Conservation (phyloP, 352 stramenopile species). For the Thraustochytrium sp. region DNA sequence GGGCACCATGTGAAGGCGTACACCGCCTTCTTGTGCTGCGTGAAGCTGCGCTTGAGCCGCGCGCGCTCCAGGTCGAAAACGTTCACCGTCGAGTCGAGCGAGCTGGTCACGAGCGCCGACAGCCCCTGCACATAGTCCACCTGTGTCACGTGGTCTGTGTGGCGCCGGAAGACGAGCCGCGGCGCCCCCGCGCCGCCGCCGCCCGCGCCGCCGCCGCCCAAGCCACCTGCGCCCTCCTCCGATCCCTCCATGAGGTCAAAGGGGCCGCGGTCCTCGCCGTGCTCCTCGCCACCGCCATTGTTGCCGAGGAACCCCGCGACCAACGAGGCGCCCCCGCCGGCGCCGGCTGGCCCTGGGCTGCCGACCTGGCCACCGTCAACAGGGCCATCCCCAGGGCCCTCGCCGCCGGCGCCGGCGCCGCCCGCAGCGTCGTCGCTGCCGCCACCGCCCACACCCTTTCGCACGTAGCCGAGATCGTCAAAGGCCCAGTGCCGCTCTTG, state of each 20-base stretch:
- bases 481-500: background rate
- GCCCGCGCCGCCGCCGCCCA: background rate
- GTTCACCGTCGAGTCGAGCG: slow-evolving; percentile 60
- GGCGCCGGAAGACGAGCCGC: background rate
- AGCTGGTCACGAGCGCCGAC: slow-evolving; percentile 66
- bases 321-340: too few relatives aligned
- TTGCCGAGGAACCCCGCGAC: too few relatives aligned
- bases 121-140: slow-evolving; percentile 75
- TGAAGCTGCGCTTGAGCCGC: slow-evolving; percentile 72
- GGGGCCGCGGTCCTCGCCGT: background rate
- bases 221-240: background rate
- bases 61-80: slow-evolving; percentile 70
- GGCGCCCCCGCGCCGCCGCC: background rate
- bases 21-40: slow-evolving; percentile 69
- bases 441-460: background rate
- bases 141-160: slow-evolving; percentile 66
- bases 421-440: background rate
- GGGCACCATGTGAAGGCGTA: slow-evolving; percentile 70
- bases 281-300: too few relatives aligned
- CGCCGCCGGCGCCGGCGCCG: background rate
- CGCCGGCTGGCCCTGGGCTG: too few relatives aligned
- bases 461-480: background rate
- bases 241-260: background rate
- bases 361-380: too few relatives aligned
- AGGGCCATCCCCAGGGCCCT: background rate